Evolutionary conservation across 2,329 filamentous ascomycete genomes (phyloP).

Genomic region (Aspergillus caelatus): DNA sequence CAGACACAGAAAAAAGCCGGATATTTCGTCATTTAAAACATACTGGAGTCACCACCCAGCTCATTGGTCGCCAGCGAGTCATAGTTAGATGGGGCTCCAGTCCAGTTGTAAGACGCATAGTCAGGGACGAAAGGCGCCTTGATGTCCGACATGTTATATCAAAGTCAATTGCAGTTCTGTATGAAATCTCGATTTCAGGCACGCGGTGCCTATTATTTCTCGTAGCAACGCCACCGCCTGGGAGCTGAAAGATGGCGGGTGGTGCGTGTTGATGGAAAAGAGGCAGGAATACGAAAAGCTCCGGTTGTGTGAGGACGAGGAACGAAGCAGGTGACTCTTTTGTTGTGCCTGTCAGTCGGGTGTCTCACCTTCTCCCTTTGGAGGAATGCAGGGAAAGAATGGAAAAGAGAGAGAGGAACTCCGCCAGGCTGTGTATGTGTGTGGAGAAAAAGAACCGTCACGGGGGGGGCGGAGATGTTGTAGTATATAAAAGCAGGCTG

Average conservation of each 20-base stretch:
- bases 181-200: neutral
- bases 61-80: constrained; percentile 54
- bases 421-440: constrained; percentile 23
- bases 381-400: constrained; percentile 4
- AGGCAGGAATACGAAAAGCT: neutral
- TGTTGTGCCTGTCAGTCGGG: neutral
- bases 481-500: constrained; percentile 21
- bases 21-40: constrained; percentile 39
- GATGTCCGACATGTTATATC: constrained; percentile 30
- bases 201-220: neutral
- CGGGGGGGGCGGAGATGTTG: constrained; percentile 11
- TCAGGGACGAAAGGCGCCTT: constrained; percentile 40
- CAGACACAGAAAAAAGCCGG: neutral
- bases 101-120: constrained; percentile 55
- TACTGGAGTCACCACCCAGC: constrained; percentile 78
- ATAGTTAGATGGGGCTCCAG: constrained; percentile 49
- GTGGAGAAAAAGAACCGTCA: constrained; percentile 26
- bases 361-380: neutral
- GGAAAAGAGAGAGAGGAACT: constrained; percentile 13
- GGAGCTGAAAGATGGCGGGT: constrained; percentile 6
- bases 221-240: constrained; percentile 6
- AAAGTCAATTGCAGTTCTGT: neutral
- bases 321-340: neutral
- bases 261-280: neutral
- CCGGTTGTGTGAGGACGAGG: neutral